Percentiles rank a stretch among this genome's conserved stretches.
Conservation (phyloP, 495 filamentous ascomycete species). For the Aspergillus panamensis region DNA sequence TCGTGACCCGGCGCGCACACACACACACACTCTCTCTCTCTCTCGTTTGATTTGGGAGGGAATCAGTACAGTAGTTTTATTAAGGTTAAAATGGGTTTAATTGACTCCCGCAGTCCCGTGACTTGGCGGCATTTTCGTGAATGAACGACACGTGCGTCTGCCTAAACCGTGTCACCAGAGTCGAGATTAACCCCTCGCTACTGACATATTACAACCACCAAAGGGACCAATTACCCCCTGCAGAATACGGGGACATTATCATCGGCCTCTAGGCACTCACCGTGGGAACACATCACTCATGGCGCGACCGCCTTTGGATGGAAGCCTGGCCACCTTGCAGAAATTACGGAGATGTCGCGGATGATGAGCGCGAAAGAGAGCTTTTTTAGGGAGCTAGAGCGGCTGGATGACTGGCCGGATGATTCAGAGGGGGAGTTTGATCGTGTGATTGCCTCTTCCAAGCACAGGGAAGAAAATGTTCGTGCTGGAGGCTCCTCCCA, state of each 20-base stretch:
- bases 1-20: slow-evolving; percentile 16
- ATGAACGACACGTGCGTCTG: slow-evolving; percentile 22
- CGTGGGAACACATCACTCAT: slow-evolving; percentile 12
- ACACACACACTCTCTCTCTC: too few species aligned
- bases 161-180: slow-evolving; percentile 13
- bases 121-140: slow-evolving; percentile 40
- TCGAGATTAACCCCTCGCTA: background rate
- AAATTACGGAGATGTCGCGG: slow-evolving; percentile 20
- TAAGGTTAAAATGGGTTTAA: slow-evolving; percentile 11
- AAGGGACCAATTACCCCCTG: background rate
- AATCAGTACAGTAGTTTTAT: too few species aligned
- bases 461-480: background rate
- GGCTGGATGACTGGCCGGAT: slow-evolving; percentile 42
- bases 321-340: slow-evolving; percentile 20
- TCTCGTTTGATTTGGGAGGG: background rate
- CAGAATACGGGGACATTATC: slow-evolving; percentile 1
- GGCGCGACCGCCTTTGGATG: slow-evolving; percentile 13
- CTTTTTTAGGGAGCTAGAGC: slow-evolving; percentile 48
- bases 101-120: slow-evolving; percentile 27
- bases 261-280: slow-evolving; percentile 12
- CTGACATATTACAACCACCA: background rate
- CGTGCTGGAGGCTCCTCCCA: background rate
- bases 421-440: slow-evolving; percentile 21
- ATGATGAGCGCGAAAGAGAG: slow-evolving; percentile 31
- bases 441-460: slow-evolving; percentile 9